A percentile compares a stretch with the other conserved stretches of the same genome.
Conservation (phyloP, 345 rosid genomes). For the Diplotaxis tenuifolia region DNA sequence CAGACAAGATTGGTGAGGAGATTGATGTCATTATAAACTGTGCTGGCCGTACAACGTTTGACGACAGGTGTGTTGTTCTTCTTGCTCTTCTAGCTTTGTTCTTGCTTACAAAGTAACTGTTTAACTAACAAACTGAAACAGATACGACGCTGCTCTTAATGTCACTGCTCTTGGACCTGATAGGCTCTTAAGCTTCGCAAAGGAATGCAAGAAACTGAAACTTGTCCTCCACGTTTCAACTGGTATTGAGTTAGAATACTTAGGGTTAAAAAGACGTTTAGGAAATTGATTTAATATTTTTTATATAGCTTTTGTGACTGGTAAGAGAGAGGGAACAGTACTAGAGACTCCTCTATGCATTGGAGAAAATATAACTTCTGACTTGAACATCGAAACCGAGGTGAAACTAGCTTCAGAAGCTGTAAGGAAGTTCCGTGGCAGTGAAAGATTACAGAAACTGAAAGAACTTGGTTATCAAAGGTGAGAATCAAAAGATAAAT, state of each 20-base stretch:
- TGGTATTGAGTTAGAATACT: constrained; percentile 39
- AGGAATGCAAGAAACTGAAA: constrained; percentile 40
- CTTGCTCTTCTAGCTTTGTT: neutral
- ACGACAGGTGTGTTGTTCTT: neutral
- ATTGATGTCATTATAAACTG: constrained; percentile 62
- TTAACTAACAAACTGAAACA: constrained; percentile 23
- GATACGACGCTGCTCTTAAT: constrained; percentile 47
- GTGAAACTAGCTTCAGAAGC: constrained; percentile 36
- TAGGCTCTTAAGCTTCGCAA: constrained; percentile 45
- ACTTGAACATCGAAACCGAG: constrained; percentile 43
- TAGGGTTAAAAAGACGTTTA: constrained; percentile 11
- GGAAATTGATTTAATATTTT: neutral
- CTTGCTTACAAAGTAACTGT: neutral
- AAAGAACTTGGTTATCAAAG: constrained; percentile 9
- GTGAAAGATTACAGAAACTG: constrained; percentile 28
- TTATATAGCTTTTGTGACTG: constrained; percentile 55
- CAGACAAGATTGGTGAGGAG: constrained; percentile 40
- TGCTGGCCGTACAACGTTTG: no score
- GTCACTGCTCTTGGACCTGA: constrained; percentile 53
- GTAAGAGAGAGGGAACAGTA: constrained; percentile 49
- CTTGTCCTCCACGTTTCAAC: constrained; percentile 61
- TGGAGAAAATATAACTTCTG: no score
- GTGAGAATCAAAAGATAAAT: no score
- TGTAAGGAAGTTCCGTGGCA: constrained; percentile 8
- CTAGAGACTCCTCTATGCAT: constrained; percentile 33